Base-by-base conservation (phyloP, 257 asterid genomes). In the Vinca minor region DNA sequence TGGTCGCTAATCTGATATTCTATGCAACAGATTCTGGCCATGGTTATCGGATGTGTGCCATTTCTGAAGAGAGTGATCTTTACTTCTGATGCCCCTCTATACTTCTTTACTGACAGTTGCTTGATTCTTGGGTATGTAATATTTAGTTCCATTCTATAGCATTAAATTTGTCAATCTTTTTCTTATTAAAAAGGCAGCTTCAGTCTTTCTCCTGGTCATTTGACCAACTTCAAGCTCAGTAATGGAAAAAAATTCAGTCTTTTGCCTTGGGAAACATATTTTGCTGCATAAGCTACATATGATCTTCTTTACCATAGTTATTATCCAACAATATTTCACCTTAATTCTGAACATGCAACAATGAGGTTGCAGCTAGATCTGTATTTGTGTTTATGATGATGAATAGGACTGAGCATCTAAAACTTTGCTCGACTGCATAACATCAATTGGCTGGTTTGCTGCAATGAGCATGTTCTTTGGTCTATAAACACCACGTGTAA, bases 61-160 rank as follows among this genome's bases (percentile, higher is more conserved):
- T 73, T 78, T 78, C 66, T 93, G 80, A 93, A 82, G 87, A 79
- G 78, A 59, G 65, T 84, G 78, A 71, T 93, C 75, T 83, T 93
- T 75, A 87, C 99, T 48, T 20, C 89, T 54, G 95, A 93, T 77
- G 96, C 96, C 76, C 97, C 97, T 26, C 75, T 93, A 55, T 93
- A 89, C 86, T 89, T 93, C 80, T 89, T 93, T 68, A 85, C 99
- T 0, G 97, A 93, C 82, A 93, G 99, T 83, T 93, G 96, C 76
- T 29, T 89, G 85, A 93, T 93, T 78, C 99, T 93, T 59, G 99
- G 99, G 97, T 89, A 89, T 65, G 82, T 63, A 71, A 53, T 31
- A 36, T 32, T 31, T 56, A 65, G 45, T 62, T 75, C 65, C 71
- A 56, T 17, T 56, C 15, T 29, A 17, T 28, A 25, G 58, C 13